These are phyloP conservation scores for Linum trigynum DNA, from an alignment of 345 rosid genomes.

Conservation along the genomic window DNA sequence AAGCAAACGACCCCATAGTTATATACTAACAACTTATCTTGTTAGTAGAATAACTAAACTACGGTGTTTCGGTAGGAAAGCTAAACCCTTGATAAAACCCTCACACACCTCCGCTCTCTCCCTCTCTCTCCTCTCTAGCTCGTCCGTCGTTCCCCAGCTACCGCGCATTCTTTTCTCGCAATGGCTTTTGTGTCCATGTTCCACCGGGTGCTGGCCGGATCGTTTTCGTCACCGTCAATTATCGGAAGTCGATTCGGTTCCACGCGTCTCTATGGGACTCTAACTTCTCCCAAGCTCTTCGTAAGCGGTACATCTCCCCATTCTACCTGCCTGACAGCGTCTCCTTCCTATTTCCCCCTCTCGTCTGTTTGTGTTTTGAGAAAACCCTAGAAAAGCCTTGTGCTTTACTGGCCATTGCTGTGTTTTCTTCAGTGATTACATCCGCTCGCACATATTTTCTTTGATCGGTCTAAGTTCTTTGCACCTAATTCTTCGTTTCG, in stretches of 20 bases:
- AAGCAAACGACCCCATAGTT: no score
- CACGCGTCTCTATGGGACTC: slow-evolving; percentile 46
- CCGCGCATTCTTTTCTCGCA: not conserved
- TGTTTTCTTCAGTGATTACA: no score
- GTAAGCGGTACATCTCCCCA: slow-evolving; percentile 42
- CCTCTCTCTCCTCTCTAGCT: not conserved
- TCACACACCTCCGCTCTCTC: not conserved
- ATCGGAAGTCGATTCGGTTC: slow-evolving; percentile 22
- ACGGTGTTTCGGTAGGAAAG: no score
- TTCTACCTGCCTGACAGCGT: not conserved
- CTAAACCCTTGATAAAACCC: not conserved
- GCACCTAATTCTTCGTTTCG: not conserved
- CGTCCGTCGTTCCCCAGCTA: not conserved
- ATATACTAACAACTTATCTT: no score
- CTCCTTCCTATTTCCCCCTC: not conserved
- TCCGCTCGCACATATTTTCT: not conserved
- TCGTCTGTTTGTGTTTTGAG: not conserved
- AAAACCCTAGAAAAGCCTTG: not conserved
- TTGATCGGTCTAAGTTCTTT: not conserved
- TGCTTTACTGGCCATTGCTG: not conserved
- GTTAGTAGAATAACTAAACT: no score
- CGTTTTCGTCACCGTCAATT: slow-evolving; percentile 22
- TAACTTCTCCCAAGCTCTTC: slow-evolving; percentile 75
- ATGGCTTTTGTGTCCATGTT: slow-evolving; percentile 59
- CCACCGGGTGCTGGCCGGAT: slow-evolving; percentile 31